Base-by-base conservation (phyloP, 176 grass and related monocot genomes). In the Leersia perrieri region DNA sequence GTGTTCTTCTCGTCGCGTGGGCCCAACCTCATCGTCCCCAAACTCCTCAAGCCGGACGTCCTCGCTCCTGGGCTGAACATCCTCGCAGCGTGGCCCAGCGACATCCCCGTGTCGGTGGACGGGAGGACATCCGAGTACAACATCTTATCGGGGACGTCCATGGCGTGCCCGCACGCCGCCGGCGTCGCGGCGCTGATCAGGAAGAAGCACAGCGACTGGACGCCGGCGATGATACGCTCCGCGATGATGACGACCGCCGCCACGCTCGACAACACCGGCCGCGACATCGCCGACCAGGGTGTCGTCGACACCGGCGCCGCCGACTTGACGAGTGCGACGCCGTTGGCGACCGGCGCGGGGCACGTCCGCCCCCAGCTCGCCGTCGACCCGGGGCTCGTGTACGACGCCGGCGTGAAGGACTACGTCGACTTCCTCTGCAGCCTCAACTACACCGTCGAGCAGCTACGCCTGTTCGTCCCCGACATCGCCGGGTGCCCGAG, bases 91-190 rank as follows among this genome's bases (percentile, higher is more conserved):
- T 93, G 84, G 87, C 9, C 75, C 2, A 8, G 36, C 12, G 16
- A 20, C 12, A 28, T 22, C 33, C 8, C 74, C 2, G 74, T 87
- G 7, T 74, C 77, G 1, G 31, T 23, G 10, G 87, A 92, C 78
- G 1, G 16, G 18, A 82, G 85, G 47, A 84, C 70, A 28, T 60
- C 34, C 25, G 15, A 38, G 15, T 89, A 87, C 84, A 81, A 87
- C 77, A 84, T 93, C 77, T 36, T 87, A 12, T 92, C 90, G 2
- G 84, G 90, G 20, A 92, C 90, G 1, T 92, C 90, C 72, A 92
- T 92, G 90, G 69, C 90, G 27, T 88, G 86, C 68, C 90, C 90
- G 30, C 90, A 92, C 61, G 82, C 82, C 15, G 84, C 78, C 34
- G 86, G 90, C 49, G 40, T 88, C 32, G 90, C 86, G 5, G 87